Evolutionary conservation across 176 grass and related monocot species (phyloP), one percentile per base, ranked within the genome.

Genomic region (Elaeis guineensis): DNA sequence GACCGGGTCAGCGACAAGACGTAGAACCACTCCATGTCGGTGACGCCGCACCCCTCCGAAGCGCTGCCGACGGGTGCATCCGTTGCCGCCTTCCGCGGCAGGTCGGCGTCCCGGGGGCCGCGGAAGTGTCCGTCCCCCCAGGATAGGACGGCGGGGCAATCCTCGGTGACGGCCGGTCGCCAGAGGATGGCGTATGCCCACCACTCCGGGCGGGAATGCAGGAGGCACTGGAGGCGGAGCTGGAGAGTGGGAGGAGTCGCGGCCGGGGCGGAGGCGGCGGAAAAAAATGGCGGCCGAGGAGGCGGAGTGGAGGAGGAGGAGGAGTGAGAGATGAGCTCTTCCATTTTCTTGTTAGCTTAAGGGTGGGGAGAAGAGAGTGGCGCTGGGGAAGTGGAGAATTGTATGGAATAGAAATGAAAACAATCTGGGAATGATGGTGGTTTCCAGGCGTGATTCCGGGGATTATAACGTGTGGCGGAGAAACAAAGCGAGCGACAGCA

Each of bases 111-210:
- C 12, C 21, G 22, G 1, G 32, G 25, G 5, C 59, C 53, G 48
- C 50, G 72, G 78, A 69, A 81, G 52, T 81, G 68, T 0, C 78
- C 78, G 15, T 71, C 78, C 1, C 71, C 72, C 54, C 63, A 81
- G 14, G 64, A 19, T 25, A 81, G 78, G 7, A 21, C 5, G 18
- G 17, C 18, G 32, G 20, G 19, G 20, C 35, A 0, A 44, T 63
- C 61, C 17, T 19, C 28, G 29, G 61, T 4, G 35, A 32, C 39
- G n/a, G 35, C 8, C 35, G 35, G 35, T 44, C 35, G 61, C 61
- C 61, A 63, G 35, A 63, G 21, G 61, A 63, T 49, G 30, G 61
- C 61, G 35, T 63, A 63, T 3, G 39, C 21, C 61, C 61, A 63
- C 61, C 61, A 63, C 61, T 63, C 61, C n/a, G 61, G 35, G 18